Conservation (phyloP, 2,329 filamentous ascomycete genomes). For the Colletotrichum gloeosporioides region DNA sequence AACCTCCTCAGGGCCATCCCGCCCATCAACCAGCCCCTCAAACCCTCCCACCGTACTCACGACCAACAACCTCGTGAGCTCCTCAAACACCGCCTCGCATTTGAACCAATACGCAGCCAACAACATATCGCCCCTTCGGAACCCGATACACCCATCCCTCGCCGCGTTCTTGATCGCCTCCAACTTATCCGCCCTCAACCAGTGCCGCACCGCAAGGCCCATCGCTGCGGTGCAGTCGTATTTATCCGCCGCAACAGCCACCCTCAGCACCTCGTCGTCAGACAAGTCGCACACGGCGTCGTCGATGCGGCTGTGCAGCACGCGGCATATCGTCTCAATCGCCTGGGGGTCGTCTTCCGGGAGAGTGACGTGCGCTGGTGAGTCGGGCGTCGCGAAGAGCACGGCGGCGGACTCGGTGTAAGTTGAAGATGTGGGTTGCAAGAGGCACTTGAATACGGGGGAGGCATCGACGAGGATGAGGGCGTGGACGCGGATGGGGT, state of each 20-base stretch:
- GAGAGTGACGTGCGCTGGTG: neutral
- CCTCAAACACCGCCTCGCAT: neutral
- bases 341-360: neutral
- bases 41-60: neutral
- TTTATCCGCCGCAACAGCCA: neutral
- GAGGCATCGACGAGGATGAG: neutral
- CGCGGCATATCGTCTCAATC: neutral
- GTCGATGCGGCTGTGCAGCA: neutral
- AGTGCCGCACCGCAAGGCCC: neutral
- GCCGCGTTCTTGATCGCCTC: neutral
- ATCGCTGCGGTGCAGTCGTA: neutral
- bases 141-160: neutral
- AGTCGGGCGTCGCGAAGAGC: neutral
- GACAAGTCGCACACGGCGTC: neutral
- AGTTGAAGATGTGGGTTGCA: neutral
- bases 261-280: neutral
- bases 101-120: constrained; percentile 5
- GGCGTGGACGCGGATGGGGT: neutral
- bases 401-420: neutral
- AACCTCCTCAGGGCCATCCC: neutral
- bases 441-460: neutral
- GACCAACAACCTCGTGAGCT: neutral
- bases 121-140: neutral
- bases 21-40: neutral
- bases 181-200: neutral